These are phyloP conservation scores for Tilletia walkeri DNA, from an alignment of 1,284 basidiomycete genomes.

Conservation along the genomic window DNA sequence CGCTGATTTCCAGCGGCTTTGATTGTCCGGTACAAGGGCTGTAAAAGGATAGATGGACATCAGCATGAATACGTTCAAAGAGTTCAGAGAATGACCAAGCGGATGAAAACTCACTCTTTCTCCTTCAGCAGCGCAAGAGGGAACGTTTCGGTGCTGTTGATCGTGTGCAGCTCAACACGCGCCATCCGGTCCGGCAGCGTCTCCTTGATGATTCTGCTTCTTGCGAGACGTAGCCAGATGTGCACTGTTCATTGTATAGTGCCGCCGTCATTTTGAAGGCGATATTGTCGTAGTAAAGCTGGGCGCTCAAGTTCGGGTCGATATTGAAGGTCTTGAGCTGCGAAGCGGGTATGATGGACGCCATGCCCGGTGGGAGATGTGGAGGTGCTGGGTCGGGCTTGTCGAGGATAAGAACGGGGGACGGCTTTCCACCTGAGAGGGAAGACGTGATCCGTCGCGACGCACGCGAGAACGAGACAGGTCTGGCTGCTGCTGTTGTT, in stretches of 20 bases:
- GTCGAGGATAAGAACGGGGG: conserved; percentile 50
- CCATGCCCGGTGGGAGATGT: conserved; percentile 7
- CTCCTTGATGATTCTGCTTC: conserved; percentile 76
- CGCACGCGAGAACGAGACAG: conserved; percentile 2
- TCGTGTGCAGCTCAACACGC: conserved; percentile 85
- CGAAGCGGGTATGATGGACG: conserved; percentile 1
- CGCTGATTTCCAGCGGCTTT: neutral
- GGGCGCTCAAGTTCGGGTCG: conserved; percentile 41
- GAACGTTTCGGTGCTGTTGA: conserved; percentile 84
- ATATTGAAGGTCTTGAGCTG: conserved; percentile 28
- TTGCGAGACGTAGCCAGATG: conserved; percentile 36
- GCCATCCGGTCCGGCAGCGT: conserved; percentile 75
- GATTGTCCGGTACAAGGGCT: neutral
- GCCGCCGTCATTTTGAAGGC: conserved; percentile 54
- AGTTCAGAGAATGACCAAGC: too few species aligned
- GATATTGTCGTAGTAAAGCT: conserved; percentile 51
- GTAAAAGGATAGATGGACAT: conserved; percentile 27
- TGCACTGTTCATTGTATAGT: conserved; percentile 48
- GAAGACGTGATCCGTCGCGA: neutral
- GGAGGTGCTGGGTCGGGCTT: conserved; percentile 42
- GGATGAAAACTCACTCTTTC: conserved; percentile 69
- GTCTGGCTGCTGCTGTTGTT: neutral
- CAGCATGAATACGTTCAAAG: conserved; percentile 47
- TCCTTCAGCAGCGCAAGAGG: conserved; percentile 75
- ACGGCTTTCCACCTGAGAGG: neutral